phyloP scores from a whole-genome alignment of 2,329 filamentous ascomycete genomes.

The Paecilomyces fulvus region DNA sequence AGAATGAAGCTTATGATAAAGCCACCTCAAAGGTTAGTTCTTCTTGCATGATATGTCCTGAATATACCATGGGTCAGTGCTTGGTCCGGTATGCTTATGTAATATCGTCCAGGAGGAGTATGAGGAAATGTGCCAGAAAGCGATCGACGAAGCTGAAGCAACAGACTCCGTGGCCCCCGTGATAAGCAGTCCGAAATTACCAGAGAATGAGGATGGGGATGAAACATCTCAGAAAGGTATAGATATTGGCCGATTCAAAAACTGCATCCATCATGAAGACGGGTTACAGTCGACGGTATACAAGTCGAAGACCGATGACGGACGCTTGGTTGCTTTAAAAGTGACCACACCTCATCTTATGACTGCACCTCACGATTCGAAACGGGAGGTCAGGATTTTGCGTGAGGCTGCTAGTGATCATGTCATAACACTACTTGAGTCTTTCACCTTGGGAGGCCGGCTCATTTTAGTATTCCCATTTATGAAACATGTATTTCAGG shows the following conservation, averaged over 20 bases:
- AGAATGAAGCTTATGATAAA: constrained; percentile 39
- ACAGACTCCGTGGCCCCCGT: constrained; percentile 11
- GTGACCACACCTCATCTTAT: constrained; percentile 68
- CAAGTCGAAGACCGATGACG: constrained; percentile 46
- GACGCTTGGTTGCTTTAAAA: constrained; percentile 63
- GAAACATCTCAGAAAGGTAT: constrained; percentile 23
- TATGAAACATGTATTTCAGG: constrained; percentile 62
- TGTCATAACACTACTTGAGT: constrained; percentile 62
- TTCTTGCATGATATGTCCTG: background rate
- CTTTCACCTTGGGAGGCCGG: constrained; percentile 59
- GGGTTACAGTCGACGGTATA: constrained; percentile 82
- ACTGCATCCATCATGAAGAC: constrained; percentile 49
- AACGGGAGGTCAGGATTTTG: constrained; percentile 71
- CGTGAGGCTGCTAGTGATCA: constrained; percentile 48
- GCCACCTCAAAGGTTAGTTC: constrained; percentile 29
- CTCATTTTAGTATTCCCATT: constrained; percentile 82
- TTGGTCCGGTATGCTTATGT: constrained; percentile 11
- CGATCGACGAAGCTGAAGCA: constrained; percentile 24
- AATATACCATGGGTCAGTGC: background rate
- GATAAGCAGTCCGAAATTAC: constrained; percentile 16
- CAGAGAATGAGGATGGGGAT: constrained; percentile 13
- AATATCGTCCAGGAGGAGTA: constrained; percentile 47
- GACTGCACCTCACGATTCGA: constrained; percentile 72
- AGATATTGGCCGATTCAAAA: constrained; percentile 47
- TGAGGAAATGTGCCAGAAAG: constrained; percentile 33